Base-by-base conservation (phyloP, 1,284 basidiomycete species). In the Phellopilus nigrolimitatus region DNA sequence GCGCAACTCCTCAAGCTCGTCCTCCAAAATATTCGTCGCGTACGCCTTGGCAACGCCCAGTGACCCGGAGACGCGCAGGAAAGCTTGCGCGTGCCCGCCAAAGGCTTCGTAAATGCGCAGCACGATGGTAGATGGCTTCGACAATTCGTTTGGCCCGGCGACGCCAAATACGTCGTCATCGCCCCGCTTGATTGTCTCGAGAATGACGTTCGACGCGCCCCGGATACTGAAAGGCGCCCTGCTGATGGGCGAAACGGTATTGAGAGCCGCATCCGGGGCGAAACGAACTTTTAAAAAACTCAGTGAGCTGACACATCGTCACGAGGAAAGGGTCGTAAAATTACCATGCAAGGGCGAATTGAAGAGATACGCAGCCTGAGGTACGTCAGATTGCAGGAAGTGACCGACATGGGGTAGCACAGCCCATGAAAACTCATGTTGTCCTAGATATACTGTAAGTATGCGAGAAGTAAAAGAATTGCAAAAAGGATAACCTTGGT, bases 141-240 rank as follows among this genome's bases (percentile, higher is more conserved):
- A 65, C 50, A 71, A 67, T 25, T 70, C 64, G 21, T 72, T n/a
- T n/a, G n/a, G 71, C 33, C 66, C 68, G 6, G 64, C 65, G 39
- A 53, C n/a, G 13, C 63, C 64, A 57, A 84, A 82, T 21, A 80
- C 73, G 61, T 97, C 93, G 53, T 90, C 80, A 61, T 97, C 93
- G 15, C 92, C 93, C 33, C 95, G 85, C 68, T 99, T 99, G 68
- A 98, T 73, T 3, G 95, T 97, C 66, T 98, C 95, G 8, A 98
- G 73, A 65, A 95, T 75, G 19, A 97, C 82, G 62, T 95, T 94
- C 3, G 74, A 73, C 1, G 84, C 84, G 13, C 84, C 83, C 7
- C 76, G 68, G 22, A 95, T 61, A 12, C 64, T 66, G 70, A 95
- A 90, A 0, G 86, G 82, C 0, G 78, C 56, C 48, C 57, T 66